Conservation (phyloP, 1,284 basidiomycete species). For the Rhodotorula sp. region DNA sequence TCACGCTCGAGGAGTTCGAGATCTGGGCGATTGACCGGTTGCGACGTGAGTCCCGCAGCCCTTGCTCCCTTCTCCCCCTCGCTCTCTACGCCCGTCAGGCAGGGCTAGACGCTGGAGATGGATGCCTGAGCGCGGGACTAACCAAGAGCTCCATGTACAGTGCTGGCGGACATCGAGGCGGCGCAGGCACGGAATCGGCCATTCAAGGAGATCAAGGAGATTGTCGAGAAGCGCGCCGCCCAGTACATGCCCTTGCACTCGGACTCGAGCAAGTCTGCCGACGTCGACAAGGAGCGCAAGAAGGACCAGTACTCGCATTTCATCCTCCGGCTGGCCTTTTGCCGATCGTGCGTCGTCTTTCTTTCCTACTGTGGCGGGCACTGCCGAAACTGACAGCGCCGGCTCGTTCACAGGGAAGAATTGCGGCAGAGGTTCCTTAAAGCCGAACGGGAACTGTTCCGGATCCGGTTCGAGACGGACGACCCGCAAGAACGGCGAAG, state of each 20-base stretch:
- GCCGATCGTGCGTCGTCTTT: slow-evolving; percentile 71
- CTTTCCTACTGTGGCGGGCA: background rate
- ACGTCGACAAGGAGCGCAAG: slow-evolving; percentile 61
- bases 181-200: slow-evolving; percentile 78
- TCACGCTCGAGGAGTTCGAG: slow-evolving; percentile 96
- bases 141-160: too few species aligned
- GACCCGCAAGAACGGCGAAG: slow-evolving; percentile 61
- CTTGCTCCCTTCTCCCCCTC: slow-evolving; percentile 54
- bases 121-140: too few species aligned
- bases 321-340: slow-evolving; percentile 91
- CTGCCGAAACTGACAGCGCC: background rate
- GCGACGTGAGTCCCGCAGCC: slow-evolving; percentile 54
- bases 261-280: slow-evolving; percentile 57
- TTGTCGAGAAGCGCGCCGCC: slow-evolving; percentile 61
- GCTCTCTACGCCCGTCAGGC: too few species aligned
- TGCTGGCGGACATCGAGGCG: slow-evolving; percentile 93
- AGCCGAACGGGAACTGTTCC: slow-evolving; percentile 82
- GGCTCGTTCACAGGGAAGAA: slow-evolving; percentile 68
- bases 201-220: slow-evolving; percentile 68
- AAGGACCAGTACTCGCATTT: slow-evolving; percentile 93
- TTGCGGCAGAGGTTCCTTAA: slow-evolving; percentile 84
- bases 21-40: slow-evolving; percentile 84
- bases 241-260: slow-evolving; percentile 72
- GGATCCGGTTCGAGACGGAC: slow-evolving; percentile 74
- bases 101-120: too few species aligned